Evolutionary conservation across 2,329 filamentous ascomycete species (phyloP), one percentile per base, ranked within the genome.

Genomic region (Penicillium vulpinum): DNA sequence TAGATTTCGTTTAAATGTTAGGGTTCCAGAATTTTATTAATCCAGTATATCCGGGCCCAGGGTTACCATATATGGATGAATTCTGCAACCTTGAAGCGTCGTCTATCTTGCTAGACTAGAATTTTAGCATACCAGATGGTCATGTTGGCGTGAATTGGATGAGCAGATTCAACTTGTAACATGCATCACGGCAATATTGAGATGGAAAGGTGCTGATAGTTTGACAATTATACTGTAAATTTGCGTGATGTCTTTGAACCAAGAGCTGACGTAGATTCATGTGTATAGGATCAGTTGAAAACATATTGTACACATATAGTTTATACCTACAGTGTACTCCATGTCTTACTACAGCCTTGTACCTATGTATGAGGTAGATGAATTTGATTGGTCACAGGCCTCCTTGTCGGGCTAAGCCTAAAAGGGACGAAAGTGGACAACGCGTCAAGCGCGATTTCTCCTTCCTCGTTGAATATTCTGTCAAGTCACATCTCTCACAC

Each of bases 381-480:
- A 5, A 50, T 51, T 11, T 62, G 43, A 67, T 67, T 67, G 65
- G 64, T n/a, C 13, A n/a, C n/a, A 9, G 24, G 21, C 10, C 21
- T 33, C 22, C 28, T 47, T 50, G 15, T 8, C 1, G 26, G 61
- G 46, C 70, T 72, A 72, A 64, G 41, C 69, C 63, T 7, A 39
- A 68, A 58, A 11, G 28, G 62, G 66, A 57, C 48, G 56, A 70
- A 72, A 72, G 68, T 72, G 69, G 69, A 70, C 67, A 68, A 64
- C 68, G 68, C 69, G 68, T 62, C 51, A 52, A 55, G 62, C 68
- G 69, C 67, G 68, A 62, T 57, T 56, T 50, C 50, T 62, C 51
- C 43, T 58, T 55, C 45, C 31, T 26, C 47, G 26, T 46, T 50
- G 26, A 18, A 56, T 21, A n/a, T 56, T 31, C 54, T 11, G 29